Percentiles rank a stretch among this genome's conserved stretches.
Conservation (phyloP, 2,329 filamentous ascomycete genomes). For the Knoxdaviesia capensis region DNA sequence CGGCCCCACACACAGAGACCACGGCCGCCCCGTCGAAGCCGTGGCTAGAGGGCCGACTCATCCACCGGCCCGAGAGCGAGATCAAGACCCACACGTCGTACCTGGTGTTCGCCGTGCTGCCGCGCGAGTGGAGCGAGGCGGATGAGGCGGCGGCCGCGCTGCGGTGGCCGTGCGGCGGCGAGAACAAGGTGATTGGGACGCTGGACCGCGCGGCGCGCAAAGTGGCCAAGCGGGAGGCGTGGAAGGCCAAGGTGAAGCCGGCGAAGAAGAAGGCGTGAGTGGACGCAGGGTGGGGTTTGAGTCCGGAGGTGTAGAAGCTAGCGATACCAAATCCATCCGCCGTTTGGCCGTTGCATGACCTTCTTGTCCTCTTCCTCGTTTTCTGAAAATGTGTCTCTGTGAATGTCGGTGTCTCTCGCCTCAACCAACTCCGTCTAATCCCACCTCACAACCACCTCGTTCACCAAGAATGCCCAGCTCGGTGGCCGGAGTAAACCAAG, state of each 20-base stretch:
- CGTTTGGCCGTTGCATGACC: neutral
- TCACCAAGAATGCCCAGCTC: no score
- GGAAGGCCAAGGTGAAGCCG: conserved; percentile 26
- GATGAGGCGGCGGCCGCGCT: conserved; percentile 49
- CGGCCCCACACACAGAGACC: conserved; percentile 6
- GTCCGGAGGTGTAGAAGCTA: neutral
- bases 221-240: conserved; percentile 32
- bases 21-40: conserved; percentile 18
- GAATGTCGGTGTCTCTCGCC: no score
- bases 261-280: conserved; percentile 14
- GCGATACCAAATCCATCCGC: neutral
- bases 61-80: conserved; percentile 69
- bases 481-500: no score
- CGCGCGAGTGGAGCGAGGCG: conserved; percentile 65
- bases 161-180: conserved; percentile 40
- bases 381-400: neutral
- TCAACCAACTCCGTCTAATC: no score
- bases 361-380: neutral
- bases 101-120: conserved; percentile 76
- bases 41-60: conserved; percentile 58
- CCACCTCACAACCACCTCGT: no score
- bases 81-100: conserved; percentile 97
- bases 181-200: conserved; percentile 29
- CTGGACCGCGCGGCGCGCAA: conserved; percentile 33
- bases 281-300: no score